A percentile compares a stretch with the other conserved stretches of the same genome.
phyloP scores from a whole-genome alignment of 116 monocot genomes.

The Iris pallida region DNA sequence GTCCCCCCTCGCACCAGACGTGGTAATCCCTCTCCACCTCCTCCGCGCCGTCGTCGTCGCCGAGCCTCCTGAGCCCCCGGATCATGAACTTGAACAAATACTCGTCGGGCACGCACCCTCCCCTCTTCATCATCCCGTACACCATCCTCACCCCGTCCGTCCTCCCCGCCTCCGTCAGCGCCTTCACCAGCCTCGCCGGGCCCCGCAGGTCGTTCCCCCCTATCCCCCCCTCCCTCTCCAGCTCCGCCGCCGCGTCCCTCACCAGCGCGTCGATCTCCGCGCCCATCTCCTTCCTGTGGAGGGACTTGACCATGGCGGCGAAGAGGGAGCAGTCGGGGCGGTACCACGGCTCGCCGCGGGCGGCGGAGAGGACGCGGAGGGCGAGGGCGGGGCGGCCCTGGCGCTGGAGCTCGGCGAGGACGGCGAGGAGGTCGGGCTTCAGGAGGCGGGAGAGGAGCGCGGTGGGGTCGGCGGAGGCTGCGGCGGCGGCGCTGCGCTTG shows the following conservation, averaged over 20 bases:
- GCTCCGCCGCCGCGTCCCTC: slow-evolving; percentile 35
- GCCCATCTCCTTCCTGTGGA: slow-evolving; percentile 30
- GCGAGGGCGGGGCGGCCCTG: slow-evolving; percentile 47
- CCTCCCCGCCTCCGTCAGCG: slow-evolving; percentile 42
- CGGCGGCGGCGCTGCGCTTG: slow-evolving; percentile 50
- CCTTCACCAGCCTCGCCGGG: slow-evolving; percentile 54
- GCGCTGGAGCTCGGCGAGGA: slow-evolving; percentile 26
- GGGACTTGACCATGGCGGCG: slow-evolving; percentile 50
- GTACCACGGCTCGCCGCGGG: slow-evolving; percentile 57
- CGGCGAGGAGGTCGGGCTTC: slow-evolving; percentile 35
- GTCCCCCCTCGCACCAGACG: slow-evolving; percentile 25
- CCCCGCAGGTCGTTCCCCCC: slow-evolving; percentile 33
- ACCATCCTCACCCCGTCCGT: slow-evolving; percentile 35
- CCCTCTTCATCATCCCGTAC: slow-evolving; percentile 50
- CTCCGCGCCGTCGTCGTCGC: slow-evolving; percentile 44
- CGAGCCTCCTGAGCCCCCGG: slow-evolving; percentile 65
- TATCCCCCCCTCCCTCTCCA: slow-evolving; percentile 19
- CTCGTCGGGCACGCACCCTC: slow-evolving; percentile 56
- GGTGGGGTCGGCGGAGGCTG: slow-evolving; percentile 13
- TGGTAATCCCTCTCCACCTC: slow-evolving; percentile 66
- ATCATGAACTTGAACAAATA: slow-evolving; percentile 55
- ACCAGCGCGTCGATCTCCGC: slow-evolving; percentile 35
- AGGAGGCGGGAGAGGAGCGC: slow-evolving; percentile 28
- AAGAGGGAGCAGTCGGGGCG: slow-evolving; percentile 39
- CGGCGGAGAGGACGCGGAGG: slow-evolving; percentile 44